A percentile compares a stretch with the other conserved stretches of the same genome.
Evolutionary conservation across 2,329 filamentous ascomycete genomes (phyloP).

Genomic region (Nemania serpens): DNA sequence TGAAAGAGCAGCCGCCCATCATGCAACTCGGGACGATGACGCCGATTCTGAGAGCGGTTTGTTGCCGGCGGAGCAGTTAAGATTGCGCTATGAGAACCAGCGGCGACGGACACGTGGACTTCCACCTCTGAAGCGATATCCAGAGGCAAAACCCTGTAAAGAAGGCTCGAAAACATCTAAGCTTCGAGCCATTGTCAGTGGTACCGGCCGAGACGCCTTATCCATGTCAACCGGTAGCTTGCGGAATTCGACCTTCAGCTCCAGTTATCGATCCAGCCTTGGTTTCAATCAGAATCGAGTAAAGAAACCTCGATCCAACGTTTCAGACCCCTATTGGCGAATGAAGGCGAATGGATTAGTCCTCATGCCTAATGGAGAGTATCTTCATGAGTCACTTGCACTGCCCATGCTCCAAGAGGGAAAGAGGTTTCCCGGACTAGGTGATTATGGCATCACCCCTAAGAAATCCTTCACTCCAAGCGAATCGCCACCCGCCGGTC

Average conservation of each 20-base stretch:
- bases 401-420: constrained; percentile 50
- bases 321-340: constrained; percentile 45
- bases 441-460: constrained; percentile 44
- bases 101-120: constrained; percentile 38
- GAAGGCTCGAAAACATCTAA: constrained; percentile 41
- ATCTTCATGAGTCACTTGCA: constrained; percentile 57
- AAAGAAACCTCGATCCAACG: constrained; percentile 37
- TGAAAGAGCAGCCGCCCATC: constrained; percentile 34
- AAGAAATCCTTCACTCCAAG: constrained; percentile 28
- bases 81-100: constrained; percentile 38
- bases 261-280: constrained; percentile 42
- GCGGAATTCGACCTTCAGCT: constrained; percentile 42
- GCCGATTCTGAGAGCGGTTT: constrained; percentile 17
- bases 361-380: constrained; percentile 58
- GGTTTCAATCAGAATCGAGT: constrained; percentile 42
- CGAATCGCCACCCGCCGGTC: constrained; percentile 25
- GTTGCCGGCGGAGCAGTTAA: constrained; percentile 31
- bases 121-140: constrained; percentile 34
- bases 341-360: constrained; percentile 48
- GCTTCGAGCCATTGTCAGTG: constrained; percentile 36
- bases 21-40: constrained; percentile 31
- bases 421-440: constrained; percentile 46
- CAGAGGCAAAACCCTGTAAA: constrained; percentile 33
- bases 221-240: constrained; percentile 41
- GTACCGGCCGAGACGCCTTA: constrained; percentile 34